These are phyloP conservation scores for Peltaster fructicola DNA, from an alignment of 2,329 filamentous ascomycete genomes.

Conservation along the genomic window DNA sequence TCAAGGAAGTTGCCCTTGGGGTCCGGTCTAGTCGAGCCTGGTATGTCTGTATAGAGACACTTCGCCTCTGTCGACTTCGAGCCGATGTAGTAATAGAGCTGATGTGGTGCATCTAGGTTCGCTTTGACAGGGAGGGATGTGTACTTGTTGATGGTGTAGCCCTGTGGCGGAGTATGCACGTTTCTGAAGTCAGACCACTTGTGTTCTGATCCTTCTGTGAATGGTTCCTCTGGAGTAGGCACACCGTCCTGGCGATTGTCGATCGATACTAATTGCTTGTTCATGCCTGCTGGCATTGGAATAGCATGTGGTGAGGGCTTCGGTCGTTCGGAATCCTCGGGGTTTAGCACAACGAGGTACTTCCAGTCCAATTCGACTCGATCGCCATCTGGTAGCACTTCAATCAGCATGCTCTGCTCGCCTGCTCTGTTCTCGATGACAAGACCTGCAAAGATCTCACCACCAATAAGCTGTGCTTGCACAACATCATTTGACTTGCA, in stretches of 20 bases:
- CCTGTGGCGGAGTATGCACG: slow-evolving; percentile 21
- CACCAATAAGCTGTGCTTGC: slow-evolving; percentile 68
- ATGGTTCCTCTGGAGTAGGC: slow-evolving; percentile 28
- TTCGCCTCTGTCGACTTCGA: slow-evolving; percentile 75
- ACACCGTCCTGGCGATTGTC: slow-evolving; percentile 33
- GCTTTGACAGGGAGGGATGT: slow-evolving; percentile 43
- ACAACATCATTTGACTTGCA: slow-evolving; percentile 60
- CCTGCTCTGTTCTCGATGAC: slow-evolving; percentile 65
- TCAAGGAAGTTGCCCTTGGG: slow-evolving; percentile 56
- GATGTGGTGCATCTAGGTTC: slow-evolving; percentile 53
- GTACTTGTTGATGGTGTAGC: slow-evolving; percentile 17
- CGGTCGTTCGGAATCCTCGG: slow-evolving; percentile 51
- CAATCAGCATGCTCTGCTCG: slow-evolving; percentile 61
- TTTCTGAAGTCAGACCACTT: slow-evolving; percentile 54
- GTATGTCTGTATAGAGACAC: slow-evolving; percentile 78
- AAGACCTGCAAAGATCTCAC: slow-evolving; percentile 79
- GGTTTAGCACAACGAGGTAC: slow-evolving; percentile 58
- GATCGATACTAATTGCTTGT: slow-evolving; percentile 27
- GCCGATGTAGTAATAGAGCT: slow-evolving; percentile 79
- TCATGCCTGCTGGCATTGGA: slow-evolving; percentile 44
- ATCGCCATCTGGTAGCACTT: slow-evolving; percentile 71
- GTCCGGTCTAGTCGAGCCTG: slow-evolving; percentile 42
- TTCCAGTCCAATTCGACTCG: slow-evolving; percentile 70
- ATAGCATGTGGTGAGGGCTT: slow-evolving; percentile 58
- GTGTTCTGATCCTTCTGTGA: slow-evolving; percentile 27